A percentile compares a stretch with the other conserved stretches of the same genome.
phyloP scores from a whole-genome alignment of 1,139 yeast genomes.

The Meyerozyma athensensis region DNA sequence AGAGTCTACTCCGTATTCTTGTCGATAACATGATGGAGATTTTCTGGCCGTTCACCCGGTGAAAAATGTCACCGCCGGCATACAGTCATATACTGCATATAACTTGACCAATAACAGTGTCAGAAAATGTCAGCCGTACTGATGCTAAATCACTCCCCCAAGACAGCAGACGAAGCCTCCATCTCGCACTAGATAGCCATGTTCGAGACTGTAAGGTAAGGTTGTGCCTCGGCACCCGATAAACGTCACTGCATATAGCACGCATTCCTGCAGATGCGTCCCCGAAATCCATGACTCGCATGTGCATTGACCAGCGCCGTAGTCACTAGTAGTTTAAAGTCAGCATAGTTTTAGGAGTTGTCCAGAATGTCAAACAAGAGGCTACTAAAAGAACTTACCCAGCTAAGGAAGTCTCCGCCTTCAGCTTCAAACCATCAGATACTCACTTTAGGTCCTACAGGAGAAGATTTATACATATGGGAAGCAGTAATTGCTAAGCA shows the following conservation, averaged over 20 bases:
- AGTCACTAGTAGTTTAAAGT: neutral
- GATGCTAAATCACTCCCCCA: too few species aligned
- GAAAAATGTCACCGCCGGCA: slow-evolving; percentile 7
- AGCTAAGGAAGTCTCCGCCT: slow-evolving; percentile 17
- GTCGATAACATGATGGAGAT: slow-evolving; percentile 8
- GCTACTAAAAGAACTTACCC: slow-evolving; percentile 20
- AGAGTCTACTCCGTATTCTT: slow-evolving; percentile 11
- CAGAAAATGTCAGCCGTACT: neutral
- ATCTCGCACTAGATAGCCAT: too few species aligned
- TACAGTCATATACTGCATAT: neutral
- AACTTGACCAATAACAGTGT: neutral
- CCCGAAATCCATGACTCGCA: too few species aligned
- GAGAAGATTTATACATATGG: slow-evolving; percentile 49
- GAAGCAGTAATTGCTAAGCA: slow-evolving; percentile 57
- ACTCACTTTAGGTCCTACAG: slow-evolving; percentile 38
- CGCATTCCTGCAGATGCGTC: too few species aligned
- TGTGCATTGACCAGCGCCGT: too few species aligned
- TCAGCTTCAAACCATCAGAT: slow-evolving; percentile 31
- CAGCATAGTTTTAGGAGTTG: neutral
- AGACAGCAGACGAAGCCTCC: too few species aligned
- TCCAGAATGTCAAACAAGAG: slow-evolving; percentile 20
- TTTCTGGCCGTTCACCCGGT: slow-evolving; percentile 5
- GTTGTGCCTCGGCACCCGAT: neutral
- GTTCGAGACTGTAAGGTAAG: too few species aligned
- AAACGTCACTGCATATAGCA: neutral